Percentiles rank a stretch among this genome's conserved stretches.
Conservation (phyloP, 1,139 yeast species). For the Suhomyces anneliseae region DNA sequence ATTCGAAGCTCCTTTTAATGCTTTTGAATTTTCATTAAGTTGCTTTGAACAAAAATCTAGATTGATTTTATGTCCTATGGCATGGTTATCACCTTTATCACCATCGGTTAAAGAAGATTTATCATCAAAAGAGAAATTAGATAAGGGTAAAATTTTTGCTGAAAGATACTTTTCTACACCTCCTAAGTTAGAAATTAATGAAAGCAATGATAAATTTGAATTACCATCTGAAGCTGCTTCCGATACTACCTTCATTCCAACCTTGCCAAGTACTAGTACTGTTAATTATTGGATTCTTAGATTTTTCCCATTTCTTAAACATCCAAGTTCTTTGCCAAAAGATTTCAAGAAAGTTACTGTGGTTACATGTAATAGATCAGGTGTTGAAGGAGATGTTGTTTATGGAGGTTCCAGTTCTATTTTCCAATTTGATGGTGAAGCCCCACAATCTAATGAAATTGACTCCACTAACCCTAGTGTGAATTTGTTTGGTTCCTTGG, state of each 20-base stretch:
- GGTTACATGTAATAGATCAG: constrained; percentile 68
- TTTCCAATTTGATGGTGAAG: constrained; percentile 46
- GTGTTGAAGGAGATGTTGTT: constrained; percentile 66
- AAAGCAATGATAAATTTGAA: background rate
- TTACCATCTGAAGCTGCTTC: background rate
- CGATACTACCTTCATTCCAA: constrained; percentile 16
- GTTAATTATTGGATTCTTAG: constrained; percentile 70
- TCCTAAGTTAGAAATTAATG: background rate
- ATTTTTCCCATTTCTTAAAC: constrained; percentile 60
- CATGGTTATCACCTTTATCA: constrained; percentile 71
- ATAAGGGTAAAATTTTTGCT: constrained; percentile 11
- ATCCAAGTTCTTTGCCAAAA: constrained; percentile 31
- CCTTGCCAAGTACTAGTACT: constrained; percentile 27
- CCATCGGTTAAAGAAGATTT: constrained; percentile 34
- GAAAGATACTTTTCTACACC: constrained; percentile 1
- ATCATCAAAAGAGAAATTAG: constrained; percentile 6
- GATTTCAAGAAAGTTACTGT: constrained; percentile 32
- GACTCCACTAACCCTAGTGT: constrained; percentile 50
- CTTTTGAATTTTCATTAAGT: constrained; percentile 66
- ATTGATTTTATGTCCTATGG: constrained; percentile 77
- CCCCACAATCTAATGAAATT: constrained; percentile 21
- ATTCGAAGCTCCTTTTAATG: constrained; percentile 74
- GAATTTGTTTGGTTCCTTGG: constrained; percentile 51
- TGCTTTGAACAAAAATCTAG: constrained; percentile 51
- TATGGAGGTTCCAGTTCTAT: constrained; percentile 75